Base-by-base conservation (phyloP, 2,329 filamentous ascomycete genomes). In the Ploettnerulaceae sp. region DNA sequence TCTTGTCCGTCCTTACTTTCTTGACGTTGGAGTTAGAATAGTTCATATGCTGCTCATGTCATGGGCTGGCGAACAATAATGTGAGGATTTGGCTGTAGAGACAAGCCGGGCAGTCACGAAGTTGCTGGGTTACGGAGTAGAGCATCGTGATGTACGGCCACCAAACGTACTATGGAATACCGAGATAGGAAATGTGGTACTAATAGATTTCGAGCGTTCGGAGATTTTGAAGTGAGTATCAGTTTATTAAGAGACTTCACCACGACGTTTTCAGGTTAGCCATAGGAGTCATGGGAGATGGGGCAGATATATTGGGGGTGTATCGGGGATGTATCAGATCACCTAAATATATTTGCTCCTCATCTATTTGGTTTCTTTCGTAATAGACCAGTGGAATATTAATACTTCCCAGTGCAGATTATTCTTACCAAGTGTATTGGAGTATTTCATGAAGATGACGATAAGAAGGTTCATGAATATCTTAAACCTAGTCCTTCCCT, bases 1-100 rank as follows among this genome's bases (percentile, higher is more conserved):
- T 54, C 63, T 72, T 15, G 33, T 41, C 15, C 33, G 36, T 20
- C 47, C 49, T 33, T 56, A 49, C 43, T 51, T 52, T 48, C 49
- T 54, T 34, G 45, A 54, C 32, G 6, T 55, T 47, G 41, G 45
- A 26, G 52, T 55, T 12, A 49, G 39, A 54, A 55, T 57, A 53
- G 39, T 53, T 35, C 51, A 56, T 24, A 54, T 56, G 48, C 28
- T 56, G 37, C 45, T 54, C n/a, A 51, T 54, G 42, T 57, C 46
- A 49, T 57, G 40, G 52, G 50, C 8, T 52, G 50, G 52, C 21
- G 52, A 57, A 32, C 63, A 58, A 49, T 49, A 37, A 35, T 20
- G 42, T 11, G 35, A 44, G 21, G 47, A 47, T 53, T 48, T 54
- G 40, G 36, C 26, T 43, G 44, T 15, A 42, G 46, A 52, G 39